A percentile compares a stretch with the other conserved stretches of the same genome.
These are phyloP conservation scores for Ustilago curta DNA, from an alignment of 1,284 basidiomycete genomes.

Conservation along the genomic window DNA sequence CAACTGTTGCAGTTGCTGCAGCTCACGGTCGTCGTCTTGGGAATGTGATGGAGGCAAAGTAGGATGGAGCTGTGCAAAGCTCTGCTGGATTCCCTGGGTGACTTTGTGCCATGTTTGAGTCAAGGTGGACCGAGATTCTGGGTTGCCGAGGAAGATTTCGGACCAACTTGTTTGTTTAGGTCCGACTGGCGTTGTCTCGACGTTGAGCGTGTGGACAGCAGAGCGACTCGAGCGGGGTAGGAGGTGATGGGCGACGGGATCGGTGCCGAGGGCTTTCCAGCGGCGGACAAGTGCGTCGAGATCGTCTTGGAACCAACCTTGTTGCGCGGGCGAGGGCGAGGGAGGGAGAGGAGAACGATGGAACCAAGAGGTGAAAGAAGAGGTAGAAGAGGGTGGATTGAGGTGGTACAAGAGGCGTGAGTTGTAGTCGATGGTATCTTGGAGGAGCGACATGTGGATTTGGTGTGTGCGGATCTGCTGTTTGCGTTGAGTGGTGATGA, in stretches of 20 bases:
- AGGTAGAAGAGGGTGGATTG: slow-evolving; percentile 8
- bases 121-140: slow-evolving; percentile 21
- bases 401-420: slow-evolving; percentile 16
- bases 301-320: slow-evolving; percentile 22
- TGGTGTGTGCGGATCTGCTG: slow-evolving; percentile 18
- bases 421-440: slow-evolving; percentile 35
- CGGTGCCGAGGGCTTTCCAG: slow-evolving; percentile 20
- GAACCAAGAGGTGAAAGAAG: background rate
- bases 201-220: background rate
- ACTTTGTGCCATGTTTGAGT: slow-evolving; percentile 27
- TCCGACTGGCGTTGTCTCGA: background rate
- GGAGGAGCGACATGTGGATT: slow-evolving; percentile 17
- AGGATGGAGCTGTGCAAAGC: slow-evolving; percentile 17
- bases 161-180: slow-evolving; percentile 33
- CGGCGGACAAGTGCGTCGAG: slow-evolving; percentile 5
- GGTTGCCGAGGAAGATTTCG: slow-evolving; percentile 41
- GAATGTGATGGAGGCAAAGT: background rate
- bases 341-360: background rate
- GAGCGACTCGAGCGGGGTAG: slow-evolving; percentile 2
- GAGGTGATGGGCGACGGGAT: background rate
- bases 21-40: slow-evolving; percentile 18
- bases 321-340: background rate
- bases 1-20: slow-evolving; percentile 22
- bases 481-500: slow-evolving; percentile 37
- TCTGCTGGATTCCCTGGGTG: slow-evolving; percentile 23